Base-by-base conservation (phyloP, 352 stramenopile species). In the Globisporangium okanoganense region DNA sequence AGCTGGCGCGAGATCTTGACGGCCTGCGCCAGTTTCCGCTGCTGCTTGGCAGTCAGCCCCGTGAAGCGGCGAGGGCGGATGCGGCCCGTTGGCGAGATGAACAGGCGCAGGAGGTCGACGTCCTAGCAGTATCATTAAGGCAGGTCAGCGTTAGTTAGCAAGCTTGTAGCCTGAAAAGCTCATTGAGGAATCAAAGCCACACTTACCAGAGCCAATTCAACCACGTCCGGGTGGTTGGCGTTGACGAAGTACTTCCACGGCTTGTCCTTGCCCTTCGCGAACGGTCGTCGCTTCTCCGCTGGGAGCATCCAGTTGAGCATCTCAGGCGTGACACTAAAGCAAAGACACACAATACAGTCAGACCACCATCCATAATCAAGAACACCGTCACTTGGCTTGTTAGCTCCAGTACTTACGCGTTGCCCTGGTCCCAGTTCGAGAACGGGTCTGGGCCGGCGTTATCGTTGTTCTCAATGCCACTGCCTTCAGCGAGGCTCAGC, bases 221-320 rank as follows among this genome's bases (percentile, higher is more conserved):
- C 85, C 7, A 85, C 66, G 58, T 94, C 85, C 33, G 69, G 64
- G 71, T 92, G 82, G 67, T 90, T 85, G 49, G 78, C 79, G 48
- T 78, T 72, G 27, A 88, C 79, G 65, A 88, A 88, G 70, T 89
- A 89, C 73, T 92, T 90, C 75, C 76, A 86, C 35, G 82, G 82
- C 72, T 92, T 92, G 45, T 76, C 70, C 54, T 73, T 74, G 56
- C 74, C 72, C 71, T 79, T 82, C 27, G 47, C 60, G 25, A 88
- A 77, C 20, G 79, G 73, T 71, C 78, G 71, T 67, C 78, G 75
- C 71, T 90, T 78, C 50, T 87, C 73, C 0, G 65, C 62, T 22
- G 83, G 83, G 25, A 82, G 64, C 83, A 93, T 93, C 83, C 83
- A 93, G 69, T 93, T 93, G 44, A 91, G 77, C 81, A 91, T 91